Evolutionary conservation across 2,329 filamentous ascomycete species (phyloP), one percentile per base, ranked within the genome.

Genomic region (Lachnellula occidentalis): DNA sequence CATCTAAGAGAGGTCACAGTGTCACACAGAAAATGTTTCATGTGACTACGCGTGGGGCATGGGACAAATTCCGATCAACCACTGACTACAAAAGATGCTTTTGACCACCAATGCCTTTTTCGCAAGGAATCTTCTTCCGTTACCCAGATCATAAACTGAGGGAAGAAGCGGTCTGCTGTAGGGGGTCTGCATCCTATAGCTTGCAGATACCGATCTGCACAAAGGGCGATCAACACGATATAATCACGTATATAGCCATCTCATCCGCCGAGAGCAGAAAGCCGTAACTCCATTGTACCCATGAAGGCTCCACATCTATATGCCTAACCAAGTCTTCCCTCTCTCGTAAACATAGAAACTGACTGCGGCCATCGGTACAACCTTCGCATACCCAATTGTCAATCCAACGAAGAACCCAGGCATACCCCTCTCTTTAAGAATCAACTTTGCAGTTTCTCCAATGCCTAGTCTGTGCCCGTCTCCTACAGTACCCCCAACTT

Each of bases 321-420:
- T 89, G 42, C 83, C 84, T 61, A 91, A 73, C 61, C 77, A 73
- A 45, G 73, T 78, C 74, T 86, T 86, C 62, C 79, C 72, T 57
- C 83, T 76, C 70, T 86, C 83, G 64, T 86, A 86, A 15, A 81
- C 82, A 66, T 81, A 86, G 67, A 86, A 86, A 62, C 77, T 78
- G 51, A 81, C 77, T 12, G 94, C 94, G 27, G 75, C 83, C 89
- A 99, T 87, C 3, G 94, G 94, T 58, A 96, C 79, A 50, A 97
- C 83, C 75, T 99, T 99, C 67, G 91, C 82, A 71, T 97, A 99
- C 7, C 94, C 94, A 71, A 99, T 96, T 1, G 88, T 90, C 69
- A 99, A 73, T 0, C 94, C 94, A 11, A 97, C 86, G 71, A 90
- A 99, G 74, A 96, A 97, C 0, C 94, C 94, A 49, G 80, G 78